Base-by-base conservation (phyloP, 2,329 filamentous ascomycete genomes). In the Periconia digitata region DNA sequence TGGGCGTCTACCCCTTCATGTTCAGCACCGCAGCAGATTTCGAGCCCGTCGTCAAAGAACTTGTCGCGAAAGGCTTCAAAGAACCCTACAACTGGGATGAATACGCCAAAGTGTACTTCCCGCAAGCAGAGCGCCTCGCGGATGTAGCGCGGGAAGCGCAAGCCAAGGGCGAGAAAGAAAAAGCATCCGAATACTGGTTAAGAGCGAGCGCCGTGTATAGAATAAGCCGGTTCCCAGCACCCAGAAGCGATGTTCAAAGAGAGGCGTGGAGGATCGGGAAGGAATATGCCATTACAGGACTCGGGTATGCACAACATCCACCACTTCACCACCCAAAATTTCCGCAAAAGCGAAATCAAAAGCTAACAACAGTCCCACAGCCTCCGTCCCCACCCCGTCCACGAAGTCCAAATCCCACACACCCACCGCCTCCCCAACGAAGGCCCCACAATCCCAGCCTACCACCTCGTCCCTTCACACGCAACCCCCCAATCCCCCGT, bases 1-100 rank as follows among this genome's bases (percentile, higher is more conserved):
- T 84, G 71, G 79, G 83, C 47, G 76, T 90, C 8, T 87, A 89
- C 59, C 85, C 85, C 0, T 91, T 91, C 76, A 87, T 90, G 74
- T 87, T 90, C 69, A 83, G 84, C 41, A 74, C 77, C 3, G 79
- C 80, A 49, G 76, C 83, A 48, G 87, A 91, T 69, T 90, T 91
- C 62, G 79, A 81, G 57, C 85, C 85, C 16, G 78, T 91, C 24
- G 87, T 89, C 43, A 66, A 79, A n/a, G 72, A 81, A 46, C 73
- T 91, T 38, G 81, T 86, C 40, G 70, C 79, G 72, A 73, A 80
- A 60, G 74, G 81, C 58, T 77, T 85, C 66, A 83, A 86, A 65
- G 84, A 89, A 59, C 84, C 83, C 12, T 85, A 82, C 55, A 64
- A 79, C 55, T 83, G 81, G 54, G 74, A 84, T 40, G 79, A 73